These are phyloP conservation scores for Auricularia heimuer DNA, from an alignment of 768 basidiomycete species.

Conservation along the genomic window DNA sequence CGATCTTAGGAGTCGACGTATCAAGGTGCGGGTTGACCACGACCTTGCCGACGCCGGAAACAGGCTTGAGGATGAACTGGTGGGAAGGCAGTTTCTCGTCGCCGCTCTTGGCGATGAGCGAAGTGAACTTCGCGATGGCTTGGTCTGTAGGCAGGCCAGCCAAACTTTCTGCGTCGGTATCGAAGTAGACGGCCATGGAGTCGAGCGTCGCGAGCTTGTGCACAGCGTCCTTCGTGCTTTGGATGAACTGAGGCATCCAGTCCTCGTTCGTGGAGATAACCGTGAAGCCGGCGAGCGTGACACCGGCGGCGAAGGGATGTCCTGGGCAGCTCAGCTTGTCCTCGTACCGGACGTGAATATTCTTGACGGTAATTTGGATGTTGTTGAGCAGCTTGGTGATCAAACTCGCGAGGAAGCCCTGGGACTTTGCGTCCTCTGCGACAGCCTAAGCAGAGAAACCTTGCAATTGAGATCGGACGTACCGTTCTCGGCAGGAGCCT, in stretches of 20 bases:
- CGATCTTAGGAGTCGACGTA: constrained; percentile 69
- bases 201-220: constrained; percentile 89
- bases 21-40: constrained; percentile 74
- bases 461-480: neutral
- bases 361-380: constrained; percentile 88
- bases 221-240: constrained; percentile 75
- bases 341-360: constrained; percentile 94
- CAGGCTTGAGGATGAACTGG: constrained; percentile 92
- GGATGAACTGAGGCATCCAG: constrained; percentile 89
- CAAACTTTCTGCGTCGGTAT: constrained; percentile 82
- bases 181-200: constrained; percentile 87
- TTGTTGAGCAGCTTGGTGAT: constrained; percentile 91
- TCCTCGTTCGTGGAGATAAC: constrained; percentile 80
- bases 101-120: constrained; percentile 45
- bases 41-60: constrained; percentile 90
- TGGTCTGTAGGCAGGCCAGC: constrained; percentile 55
- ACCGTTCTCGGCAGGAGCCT: neutral
- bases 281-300: constrained; percentile 80
- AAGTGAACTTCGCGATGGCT: constrained; percentile 60
- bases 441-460: neutral
- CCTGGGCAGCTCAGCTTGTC: constrained; percentile 90
- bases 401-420: constrained; percentile 74
- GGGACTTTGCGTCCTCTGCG: constrained; percentile 52
- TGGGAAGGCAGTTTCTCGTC: constrained; percentile 45
- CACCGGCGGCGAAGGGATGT: constrained; percentile 87